These are phyloP conservation scores for Populus trichocarpa DNA, from an alignment of 441 rosid species.

Conservation along the genomic window DNA sequence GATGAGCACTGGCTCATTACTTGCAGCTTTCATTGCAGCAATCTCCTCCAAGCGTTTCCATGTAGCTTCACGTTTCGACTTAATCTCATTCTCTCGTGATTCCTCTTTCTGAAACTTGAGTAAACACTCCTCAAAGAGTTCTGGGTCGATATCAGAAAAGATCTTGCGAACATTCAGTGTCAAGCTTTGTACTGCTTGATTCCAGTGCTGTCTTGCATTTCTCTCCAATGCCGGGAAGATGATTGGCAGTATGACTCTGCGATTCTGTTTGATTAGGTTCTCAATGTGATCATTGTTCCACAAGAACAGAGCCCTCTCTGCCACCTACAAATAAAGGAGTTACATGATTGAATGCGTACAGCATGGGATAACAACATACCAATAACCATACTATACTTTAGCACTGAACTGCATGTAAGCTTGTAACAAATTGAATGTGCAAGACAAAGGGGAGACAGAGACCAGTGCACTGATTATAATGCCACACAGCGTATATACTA, in stretches of 20 bases:
- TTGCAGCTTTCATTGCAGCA: constrained; percentile 61
- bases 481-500: too few species aligned
- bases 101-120: constrained; percentile 62
- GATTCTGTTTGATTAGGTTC: constrained; percentile 72
- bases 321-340: constrained; percentile 44
- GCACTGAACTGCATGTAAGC: too few species aligned
- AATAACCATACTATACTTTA: neutral
- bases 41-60: constrained; percentile 84
- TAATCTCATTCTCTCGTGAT: constrained; percentile 48
- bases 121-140: constrained; percentile 73
- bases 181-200: constrained; percentile 80
- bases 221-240: constrained; percentile 80
- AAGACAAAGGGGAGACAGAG: too few species aligned
- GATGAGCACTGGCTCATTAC: constrained; percentile 49
- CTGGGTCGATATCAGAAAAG: constrained; percentile 67
- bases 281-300: constrained; percentile 95
- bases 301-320: constrained; percentile 83
- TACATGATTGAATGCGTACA: neutral
- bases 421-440: too few species aligned
- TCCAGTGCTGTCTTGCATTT: constrained; percentile 81
- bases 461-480: too few species aligned
- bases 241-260: constrained; percentile 69
- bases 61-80: constrained; percentile 50
- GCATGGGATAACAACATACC: neutral
- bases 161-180: constrained; percentile 80